Evolutionary conservation across 257 asterid genomes (phyloP), one percentile per base, ranked within the genome.

Genomic region (Petunia axillaris): DNA sequence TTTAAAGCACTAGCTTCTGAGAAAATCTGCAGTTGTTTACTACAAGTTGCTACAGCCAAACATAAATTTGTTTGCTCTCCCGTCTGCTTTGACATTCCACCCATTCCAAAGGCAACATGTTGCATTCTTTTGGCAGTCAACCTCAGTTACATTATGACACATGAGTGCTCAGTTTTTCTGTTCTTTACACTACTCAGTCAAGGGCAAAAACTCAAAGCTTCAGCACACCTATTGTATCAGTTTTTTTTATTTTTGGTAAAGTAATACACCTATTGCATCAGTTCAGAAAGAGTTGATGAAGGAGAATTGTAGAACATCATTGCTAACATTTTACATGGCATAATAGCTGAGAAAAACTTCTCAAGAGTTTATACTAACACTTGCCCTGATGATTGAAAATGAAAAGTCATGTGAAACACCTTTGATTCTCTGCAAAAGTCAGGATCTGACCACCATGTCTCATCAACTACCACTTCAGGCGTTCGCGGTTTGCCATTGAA

Each of bases 391-490:
- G 1, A 10, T 3, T 6, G 35, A 67, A 80, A 10, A n/a, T 0
- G 2, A 70, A 65, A 66, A 58, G n/a, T 16, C 1, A 11, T 59
- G 58, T 41, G 52, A 67, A 76, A 13, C 50, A 91, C 92, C 93
- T 87, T 79, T 53, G 43, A 82, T 83, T 89, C 83, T 85, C 74
- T 80, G 91, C 97, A 93, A 5, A 88, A 7, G 38, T 91, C 94
- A 1, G 92, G 84, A 76, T 64, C 54, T 11, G 91, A 85, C 92
- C 91, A 91, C 96, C 96, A 93, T 41, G 94, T 89, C 65, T 93
- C 97, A 14, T 91, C 97, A 70, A 90, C 83, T n/a, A 88, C 91
- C 35, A 85, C 90, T 11, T 90, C 97, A 71, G 97, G 96, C 11
- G 94, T 87, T 70, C 89, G 90, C 48, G 94, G 93, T 64, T 84